Percentiles rank a stretch among this genome's conserved stretches.
These are phyloP conservation scores for Cyberlindnera bimundalis DNA, from an alignment of 805 yeast species.

Conservation along the genomic window DNA sequence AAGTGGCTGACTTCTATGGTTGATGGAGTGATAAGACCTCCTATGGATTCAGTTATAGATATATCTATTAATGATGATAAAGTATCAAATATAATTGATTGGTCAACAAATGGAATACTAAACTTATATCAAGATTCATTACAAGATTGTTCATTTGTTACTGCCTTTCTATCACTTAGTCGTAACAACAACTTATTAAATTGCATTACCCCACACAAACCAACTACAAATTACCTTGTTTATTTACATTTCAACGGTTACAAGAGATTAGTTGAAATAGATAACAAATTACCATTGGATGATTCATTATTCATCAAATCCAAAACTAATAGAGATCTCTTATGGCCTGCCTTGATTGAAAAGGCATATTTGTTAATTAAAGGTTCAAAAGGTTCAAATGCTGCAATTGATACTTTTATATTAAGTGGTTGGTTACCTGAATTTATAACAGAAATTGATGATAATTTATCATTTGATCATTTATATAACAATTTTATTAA, in stretches of 20 bases:
- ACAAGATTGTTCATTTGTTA: constrained; percentile 76
- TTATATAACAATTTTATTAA: too few species aligned
- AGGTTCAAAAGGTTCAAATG: constrained; percentile 72
- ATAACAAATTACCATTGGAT: constrained; percentile 42
- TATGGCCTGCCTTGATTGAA: constrained; percentile 76
- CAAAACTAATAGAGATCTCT: constrained; percentile 12
- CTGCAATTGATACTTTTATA: constrained; percentile 63
- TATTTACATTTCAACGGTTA: constrained; percentile 51
- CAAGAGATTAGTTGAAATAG: constrained; percentile 43
- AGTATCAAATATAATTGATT: constrained; percentile 8
- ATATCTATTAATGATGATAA: neutral
- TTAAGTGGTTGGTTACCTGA: constrained; percentile 78
- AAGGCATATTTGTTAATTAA: constrained; percentile 59
- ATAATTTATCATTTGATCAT: too few species aligned
- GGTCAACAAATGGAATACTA: constrained; percentile 23
- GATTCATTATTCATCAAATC: constrained; percentile 19
- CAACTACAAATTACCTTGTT: constrained; percentile 35
- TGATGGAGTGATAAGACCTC: constrained; percentile 17
- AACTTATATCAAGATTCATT: constrained; percentile 46
- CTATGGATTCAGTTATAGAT: constrained; percentile 8
- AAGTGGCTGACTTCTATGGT: constrained; percentile 19
- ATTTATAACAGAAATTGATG: constrained; percentile 33
- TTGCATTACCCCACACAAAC: constrained; percentile 15
- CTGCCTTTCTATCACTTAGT: constrained; percentile 54
- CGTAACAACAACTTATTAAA: constrained; percentile 20